Base-by-base conservation (phyloP, 108 stramenopile genomes). In the Skeletonema tropicum region DNA sequence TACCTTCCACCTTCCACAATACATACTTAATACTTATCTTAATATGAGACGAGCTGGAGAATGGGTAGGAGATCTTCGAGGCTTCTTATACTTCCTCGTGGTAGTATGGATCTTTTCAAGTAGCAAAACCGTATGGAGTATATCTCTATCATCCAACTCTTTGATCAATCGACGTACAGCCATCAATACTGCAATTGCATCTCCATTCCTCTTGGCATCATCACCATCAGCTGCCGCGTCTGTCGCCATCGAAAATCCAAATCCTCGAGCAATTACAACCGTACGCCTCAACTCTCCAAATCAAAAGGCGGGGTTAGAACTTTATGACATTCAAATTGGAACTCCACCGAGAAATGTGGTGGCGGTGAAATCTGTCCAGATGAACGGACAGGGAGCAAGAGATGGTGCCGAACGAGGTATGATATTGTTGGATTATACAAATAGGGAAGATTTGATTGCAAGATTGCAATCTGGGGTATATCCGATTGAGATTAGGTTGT, bases 401-500 rank as follows among this genome's bases (percentile, higher is more conserved):
- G 31, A 25, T 30, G 62, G 60, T 29, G 69, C 63, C 17, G 58
- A 70, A 25, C 11, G 63, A 31, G 69, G 69, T 3, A 62, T 62
- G 61, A 38, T 62, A 19, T 21, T 62, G 39, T 38, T 62, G 39
- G 61, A 77, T 72, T 71, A 68, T 17, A 15, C 57, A 21, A 58
- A 69, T 68, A 29, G 70, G 25, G 61, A 71, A 30, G 33, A 72
- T 42, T 70, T 87, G 1, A 66, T 76, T n/a, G 26, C 75, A 12
- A 59, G 77, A 23, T 17, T 89, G 30, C 36, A 45, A 64, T 35
- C 57, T 9, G 88, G 86, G 7, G 86, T 84, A 8, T 89, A 76
- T 66, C 88, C 88, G 0, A 57, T 89, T 12, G 75, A 70, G 21
- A 68, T 89, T 42, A 59, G 70, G 19, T 84, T 89, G 39, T 25